phyloP scores from a whole-genome alignment of 1,284 basidiomycete species.

The Ganoderma sinense region DNA sequence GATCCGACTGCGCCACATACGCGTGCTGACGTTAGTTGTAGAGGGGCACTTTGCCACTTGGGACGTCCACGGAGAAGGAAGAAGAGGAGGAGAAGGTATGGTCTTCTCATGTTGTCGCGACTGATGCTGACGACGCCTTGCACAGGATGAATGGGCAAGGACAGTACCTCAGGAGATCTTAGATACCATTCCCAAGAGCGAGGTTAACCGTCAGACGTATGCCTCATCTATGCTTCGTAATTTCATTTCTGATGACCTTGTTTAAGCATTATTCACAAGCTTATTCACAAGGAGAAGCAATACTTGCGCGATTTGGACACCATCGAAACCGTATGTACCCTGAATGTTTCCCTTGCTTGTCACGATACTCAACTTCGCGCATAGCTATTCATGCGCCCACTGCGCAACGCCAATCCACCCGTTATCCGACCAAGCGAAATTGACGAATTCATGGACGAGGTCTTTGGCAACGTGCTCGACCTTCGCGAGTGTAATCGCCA shows the following conservation, averaged over 20 bases:
- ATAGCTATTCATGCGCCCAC: conserved; percentile 81
- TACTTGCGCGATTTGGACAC: conserved; percentile 91
- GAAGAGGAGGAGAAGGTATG: conserved; percentile 41
- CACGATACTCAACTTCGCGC: conserved; percentile 9
- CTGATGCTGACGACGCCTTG: conserved; percentile 7
- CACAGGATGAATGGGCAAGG: conserved; percentile 75
- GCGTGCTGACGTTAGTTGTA: conserved; percentile 16
- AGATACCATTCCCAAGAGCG: conserved; percentile 72
- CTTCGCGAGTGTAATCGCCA: conserved; percentile 84
- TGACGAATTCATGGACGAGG: conserved; percentile 84
- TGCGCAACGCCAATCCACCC: conserved; percentile 75
- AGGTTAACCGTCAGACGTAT: conserved; percentile 87
- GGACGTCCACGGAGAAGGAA: conserved; percentile 34
- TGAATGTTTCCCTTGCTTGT: neutral
- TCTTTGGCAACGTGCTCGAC: conserved; percentile 90
- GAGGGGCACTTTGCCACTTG: conserved; percentile 36
- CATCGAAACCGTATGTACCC: conserved; percentile 69
- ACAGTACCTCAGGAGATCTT: conserved; percentile 76
- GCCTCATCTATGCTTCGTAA: conserved; percentile 25
- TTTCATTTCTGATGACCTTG: conserved; percentile 1
- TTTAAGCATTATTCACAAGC: conserved; percentile 87
- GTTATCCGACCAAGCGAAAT: conserved; percentile 73
- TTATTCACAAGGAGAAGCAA: conserved; percentile 90
- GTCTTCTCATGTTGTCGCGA: neutral
- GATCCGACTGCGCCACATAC: neutral